A percentile compares a stretch with the other conserved stretches of the same genome.
Conservation (phyloP, 257 asterid genomes). For the Linderniella brevidens region DNA sequence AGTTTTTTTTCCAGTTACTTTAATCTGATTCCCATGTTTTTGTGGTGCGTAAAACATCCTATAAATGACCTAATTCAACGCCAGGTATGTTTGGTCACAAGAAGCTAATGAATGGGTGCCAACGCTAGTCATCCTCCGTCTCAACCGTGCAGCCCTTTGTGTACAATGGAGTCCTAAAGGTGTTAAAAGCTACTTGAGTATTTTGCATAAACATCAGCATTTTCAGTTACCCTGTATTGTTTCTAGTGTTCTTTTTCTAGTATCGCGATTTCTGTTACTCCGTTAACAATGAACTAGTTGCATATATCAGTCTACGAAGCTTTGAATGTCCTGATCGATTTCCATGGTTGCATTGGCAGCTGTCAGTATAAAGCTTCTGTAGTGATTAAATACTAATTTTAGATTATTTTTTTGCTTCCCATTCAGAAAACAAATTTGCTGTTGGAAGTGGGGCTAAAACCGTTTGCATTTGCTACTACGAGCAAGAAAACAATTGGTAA, state of each 20-base stretch:
- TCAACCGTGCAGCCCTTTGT: constrained; percentile 97
- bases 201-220: neutral
- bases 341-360: too few relatives aligned
- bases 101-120: constrained; percentile 84
- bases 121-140: constrained; percentile 91
- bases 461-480: constrained; percentile 96
- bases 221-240: neutral
- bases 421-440: constrained; percentile 91
- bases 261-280: too few relatives aligned
- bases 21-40: constrained; percentile 5
- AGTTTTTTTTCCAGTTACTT: constrained; percentile 4
- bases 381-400: neutral
- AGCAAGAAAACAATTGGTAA: constrained; percentile 98
- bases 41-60: constrained; percentile 3
- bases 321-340: too few relatives aligned
- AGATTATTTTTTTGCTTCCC: constrained; percentile 8
- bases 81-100: constrained; percentile 86
- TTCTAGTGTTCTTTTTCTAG: neutral
- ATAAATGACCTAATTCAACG: constrained; percentile 7
- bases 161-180: constrained; percentile 99
- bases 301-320: too few relatives aligned
- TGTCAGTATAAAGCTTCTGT: neutral
- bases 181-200: constrained; percentile 9
- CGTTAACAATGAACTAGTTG: too few relatives aligned
- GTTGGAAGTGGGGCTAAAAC: constrained; percentile 99